phyloP scores from a whole-genome alignment of 2,329 filamentous ascomycete species.

The Lachnellula subtilissima region DNA sequence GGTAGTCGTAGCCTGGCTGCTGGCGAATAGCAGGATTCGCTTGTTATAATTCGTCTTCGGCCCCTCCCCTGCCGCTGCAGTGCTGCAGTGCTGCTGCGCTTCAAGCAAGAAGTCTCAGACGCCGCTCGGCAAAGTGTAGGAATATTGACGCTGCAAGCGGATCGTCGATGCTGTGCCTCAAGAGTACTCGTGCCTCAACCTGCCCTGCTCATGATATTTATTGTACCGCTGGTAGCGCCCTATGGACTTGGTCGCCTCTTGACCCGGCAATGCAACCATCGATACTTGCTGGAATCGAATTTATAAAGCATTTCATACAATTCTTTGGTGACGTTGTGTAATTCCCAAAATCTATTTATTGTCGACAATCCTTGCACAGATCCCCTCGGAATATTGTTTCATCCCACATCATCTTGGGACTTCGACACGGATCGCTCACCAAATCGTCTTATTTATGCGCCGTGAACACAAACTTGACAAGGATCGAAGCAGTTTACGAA shows the following conservation, averaged over 20 bases:
- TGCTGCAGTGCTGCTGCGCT: neutral
- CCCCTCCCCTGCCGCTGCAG: neutral
- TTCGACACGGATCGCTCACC: slow-evolving; percentile 15
- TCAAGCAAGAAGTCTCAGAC: slow-evolving; percentile 14
- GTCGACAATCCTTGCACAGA: slow-evolving; percentile 9
- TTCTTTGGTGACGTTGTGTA: slow-evolving; percentile 2
- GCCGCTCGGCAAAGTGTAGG: slow-evolving; percentile 22
- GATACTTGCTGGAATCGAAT: neutral
- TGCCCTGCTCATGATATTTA: neutral
- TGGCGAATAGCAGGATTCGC: neutral
- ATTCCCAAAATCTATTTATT: slow-evolving; percentile 15
- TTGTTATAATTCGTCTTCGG: neutral
- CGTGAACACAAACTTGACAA: slow-evolving; percentile 10
- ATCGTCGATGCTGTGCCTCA: neutral
- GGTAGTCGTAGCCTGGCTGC: neutral
- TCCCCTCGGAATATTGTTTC: slow-evolving; percentile 29
- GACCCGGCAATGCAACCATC: neutral
- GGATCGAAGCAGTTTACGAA: slow-evolving; percentile 13
- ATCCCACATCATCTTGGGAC: slow-evolving; percentile 15
- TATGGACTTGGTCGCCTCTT: neutral
- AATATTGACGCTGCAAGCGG: slow-evolving; percentile 22
- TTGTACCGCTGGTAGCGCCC: neutral
- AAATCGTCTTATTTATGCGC: slow-evolving; percentile 14
- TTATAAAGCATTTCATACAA: neutral
- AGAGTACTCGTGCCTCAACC: no score